Percentiles rank a stretch among this genome's conserved stretches.
phyloP scores from a whole-genome alignment of 2,329 filamentous ascomycete species.

The Xylariaceae sp. region DNA sequence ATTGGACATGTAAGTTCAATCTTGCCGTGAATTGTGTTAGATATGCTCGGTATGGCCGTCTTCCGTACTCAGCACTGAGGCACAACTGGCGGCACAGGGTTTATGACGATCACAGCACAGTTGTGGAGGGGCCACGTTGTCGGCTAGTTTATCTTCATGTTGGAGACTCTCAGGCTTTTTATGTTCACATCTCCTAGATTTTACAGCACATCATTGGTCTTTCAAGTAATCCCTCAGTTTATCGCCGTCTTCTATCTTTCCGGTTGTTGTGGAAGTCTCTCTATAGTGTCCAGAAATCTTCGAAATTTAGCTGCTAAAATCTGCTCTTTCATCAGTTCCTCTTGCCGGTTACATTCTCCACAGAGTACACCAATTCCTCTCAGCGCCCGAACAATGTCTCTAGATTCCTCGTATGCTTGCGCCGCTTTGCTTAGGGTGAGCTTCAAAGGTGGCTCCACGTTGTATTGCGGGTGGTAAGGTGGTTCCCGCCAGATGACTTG shows the following conservation, averaged over 20 bases:
- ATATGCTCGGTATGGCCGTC: too few species aligned
- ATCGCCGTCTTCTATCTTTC: background rate
- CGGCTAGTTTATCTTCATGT: background rate
- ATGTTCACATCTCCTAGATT: background rate
- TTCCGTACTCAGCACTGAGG: too few species aligned
- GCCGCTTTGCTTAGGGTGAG: background rate
- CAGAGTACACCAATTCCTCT: background rate
- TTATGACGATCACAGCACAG: too few species aligned
- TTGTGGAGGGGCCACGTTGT: too few species aligned
- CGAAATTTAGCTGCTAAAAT: background rate
- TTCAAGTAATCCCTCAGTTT: background rate
- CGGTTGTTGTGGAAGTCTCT: background rate
- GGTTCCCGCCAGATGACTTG: conserved; percentile 5
- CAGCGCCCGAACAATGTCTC: background rate
- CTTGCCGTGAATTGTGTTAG: too few species aligned
- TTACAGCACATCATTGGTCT: background rate
- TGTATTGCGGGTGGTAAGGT: conserved; percentile 1
- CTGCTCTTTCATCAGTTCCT: background rate
- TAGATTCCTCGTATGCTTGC: background rate
- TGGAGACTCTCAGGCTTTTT: background rate
- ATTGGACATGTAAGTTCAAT: too few species aligned
- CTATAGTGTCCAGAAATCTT: background rate
- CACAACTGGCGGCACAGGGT: too few species aligned
- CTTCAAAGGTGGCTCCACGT: background rate
- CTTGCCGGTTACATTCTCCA: background rate